phyloP scores from a whole-genome alignment of 2,329 filamentous ascomycete genomes.

The Trichoderma arundinaceum region DNA sequence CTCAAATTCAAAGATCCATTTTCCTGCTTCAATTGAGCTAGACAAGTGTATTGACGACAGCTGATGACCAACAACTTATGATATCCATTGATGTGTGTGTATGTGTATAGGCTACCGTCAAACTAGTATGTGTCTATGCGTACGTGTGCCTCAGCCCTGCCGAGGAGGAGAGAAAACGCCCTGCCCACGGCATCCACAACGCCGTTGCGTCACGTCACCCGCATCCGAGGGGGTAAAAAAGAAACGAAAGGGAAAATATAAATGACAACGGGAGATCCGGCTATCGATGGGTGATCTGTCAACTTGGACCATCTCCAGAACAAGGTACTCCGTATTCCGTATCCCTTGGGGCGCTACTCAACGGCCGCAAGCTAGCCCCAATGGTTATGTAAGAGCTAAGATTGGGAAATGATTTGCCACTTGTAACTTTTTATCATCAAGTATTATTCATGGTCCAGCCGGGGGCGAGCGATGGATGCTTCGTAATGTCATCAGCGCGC shows the following conservation, averaged over 20 bases:
- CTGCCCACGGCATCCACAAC: neutral
- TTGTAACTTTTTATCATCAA: no score
- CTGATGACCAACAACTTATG: neutral
- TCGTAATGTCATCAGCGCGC: neutral
- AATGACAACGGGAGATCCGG: conserved; percentile 23
- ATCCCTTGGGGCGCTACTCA: conserved; percentile 5
- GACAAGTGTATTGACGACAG: neutral
- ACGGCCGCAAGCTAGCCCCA: conserved; percentile 10
- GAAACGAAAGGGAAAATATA: neutral
- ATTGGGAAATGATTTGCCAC: neutral
- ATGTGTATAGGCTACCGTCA: neutral
- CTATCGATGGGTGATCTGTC: conserved; percentile 23
- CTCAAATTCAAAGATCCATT: neutral
- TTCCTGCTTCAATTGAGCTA: conserved; percentile 4
- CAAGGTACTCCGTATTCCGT: conserved; percentile 5
- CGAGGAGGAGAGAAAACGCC: neutral
- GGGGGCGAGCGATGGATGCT: neutral
- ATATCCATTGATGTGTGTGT: neutral
- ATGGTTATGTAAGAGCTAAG: conserved; percentile 26
- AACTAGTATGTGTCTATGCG: neutral
- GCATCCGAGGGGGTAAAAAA: neutral
- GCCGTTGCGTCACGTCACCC: neutral
- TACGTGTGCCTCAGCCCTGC: neutral
- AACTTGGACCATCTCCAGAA: neutral
- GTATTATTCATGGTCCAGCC: no score